phyloP scores from a whole-genome alignment of 106 monocot species.

The Hemerocallis citrina region DNA sequence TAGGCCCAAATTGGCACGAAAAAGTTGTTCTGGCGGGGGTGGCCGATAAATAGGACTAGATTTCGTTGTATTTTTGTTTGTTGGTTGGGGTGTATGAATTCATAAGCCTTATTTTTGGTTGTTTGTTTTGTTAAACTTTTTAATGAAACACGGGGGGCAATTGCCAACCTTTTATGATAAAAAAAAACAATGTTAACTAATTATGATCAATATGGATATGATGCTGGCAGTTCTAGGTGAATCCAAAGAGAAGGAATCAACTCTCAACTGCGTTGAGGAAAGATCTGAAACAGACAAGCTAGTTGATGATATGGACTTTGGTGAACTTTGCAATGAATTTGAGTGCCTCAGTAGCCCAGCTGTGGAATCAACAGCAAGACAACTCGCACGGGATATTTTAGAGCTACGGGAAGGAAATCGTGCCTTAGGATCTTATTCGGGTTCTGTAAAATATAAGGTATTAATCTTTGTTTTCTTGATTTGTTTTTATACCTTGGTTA shows the following conservation, averaged over 20 bases:
- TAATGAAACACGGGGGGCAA: too few species aligned
- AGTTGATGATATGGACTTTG: conserved; percentile 68
- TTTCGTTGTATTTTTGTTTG: too few species aligned
- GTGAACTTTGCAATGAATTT: conserved; percentile 87
- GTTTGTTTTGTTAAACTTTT: too few species aligned
- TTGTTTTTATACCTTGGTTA: not conserved
- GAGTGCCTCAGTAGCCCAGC: conserved; percentile 87
- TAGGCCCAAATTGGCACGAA: too few species aligned
- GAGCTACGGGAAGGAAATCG: conserved; percentile 79
- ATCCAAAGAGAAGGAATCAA: conserved; percentile 42
- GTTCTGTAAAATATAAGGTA: conserved; percentile 91
- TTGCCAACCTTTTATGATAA: too few species aligned
- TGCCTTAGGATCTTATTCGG: conserved; percentile 54
- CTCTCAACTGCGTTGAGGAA: conserved; percentile 15
- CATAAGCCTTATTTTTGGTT: too few species aligned
- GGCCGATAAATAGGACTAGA: too few species aligned
- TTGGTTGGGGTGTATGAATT: too few species aligned
- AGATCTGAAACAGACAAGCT: conserved; percentile 56
- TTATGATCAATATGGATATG: too few species aligned
- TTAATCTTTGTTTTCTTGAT: not conserved
- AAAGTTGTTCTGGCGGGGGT: too few species aligned
- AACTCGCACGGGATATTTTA: conserved; percentile 74
- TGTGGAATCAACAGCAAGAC: conserved; percentile 79
- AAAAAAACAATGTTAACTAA: too few species aligned
- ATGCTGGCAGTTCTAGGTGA: conserved; percentile 43